These are phyloP conservation scores for Wickerhamiella infanticola DNA, from an alignment of 1,139 yeast species.

Conservation along the genomic window DNA sequence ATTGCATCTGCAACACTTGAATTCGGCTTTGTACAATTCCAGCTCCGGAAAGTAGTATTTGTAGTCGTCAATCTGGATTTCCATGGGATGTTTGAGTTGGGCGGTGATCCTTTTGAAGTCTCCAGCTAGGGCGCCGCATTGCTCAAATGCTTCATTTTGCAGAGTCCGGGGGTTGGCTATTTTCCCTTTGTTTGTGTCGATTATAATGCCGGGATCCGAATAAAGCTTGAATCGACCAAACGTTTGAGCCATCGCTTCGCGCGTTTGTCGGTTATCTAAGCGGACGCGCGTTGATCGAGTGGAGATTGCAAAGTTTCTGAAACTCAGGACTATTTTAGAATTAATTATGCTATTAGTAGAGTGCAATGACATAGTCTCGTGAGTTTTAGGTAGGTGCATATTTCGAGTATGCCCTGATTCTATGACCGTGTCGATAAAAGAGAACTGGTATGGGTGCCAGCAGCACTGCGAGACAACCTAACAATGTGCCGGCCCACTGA, in stretches of 20 bases:
- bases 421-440: conserved; percentile 28
- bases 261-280: too few relatives aligned
- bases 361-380: too few relatives aligned
- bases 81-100: background rate
- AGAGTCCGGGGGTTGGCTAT: background rate
- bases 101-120: background rate
- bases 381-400: conserved; percentile 5
- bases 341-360: too few relatives aligned
- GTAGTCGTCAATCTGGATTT: background rate
- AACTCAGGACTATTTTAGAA: too few relatives aligned
- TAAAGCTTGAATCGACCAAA: background rate
- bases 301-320: too few relatives aligned
- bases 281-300: too few relatives aligned
- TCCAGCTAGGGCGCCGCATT: background rate
- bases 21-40: background rate
- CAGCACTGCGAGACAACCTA: conserved; percentile 42
- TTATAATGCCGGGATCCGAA: background rate
- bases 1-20: background rate
- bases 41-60: background rate
- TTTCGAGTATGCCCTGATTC: conserved; percentile 10
- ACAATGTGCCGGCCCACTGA: conserved; percentile 73
- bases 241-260: background rate
- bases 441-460: conserved; percentile 64
- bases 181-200: background rate
- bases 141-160: background rate